phyloP scores from a whole-genome alignment of 2,329 filamentous ascomycete genomes.

The Colletotrichum costaricense region DNA sequence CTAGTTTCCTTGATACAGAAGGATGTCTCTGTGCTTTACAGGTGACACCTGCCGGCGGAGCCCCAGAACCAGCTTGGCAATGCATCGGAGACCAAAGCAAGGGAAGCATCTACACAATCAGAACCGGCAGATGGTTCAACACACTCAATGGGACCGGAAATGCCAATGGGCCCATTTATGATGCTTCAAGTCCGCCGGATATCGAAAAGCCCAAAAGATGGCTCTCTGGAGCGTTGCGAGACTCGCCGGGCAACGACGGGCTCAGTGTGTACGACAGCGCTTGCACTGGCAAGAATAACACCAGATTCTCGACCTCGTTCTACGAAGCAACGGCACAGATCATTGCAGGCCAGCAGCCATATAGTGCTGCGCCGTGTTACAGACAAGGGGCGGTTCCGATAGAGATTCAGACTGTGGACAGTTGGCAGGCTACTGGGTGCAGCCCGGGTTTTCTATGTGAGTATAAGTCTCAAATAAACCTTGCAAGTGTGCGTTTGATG shows the following conservation, averaged over 20 bases:
- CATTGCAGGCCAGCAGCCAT: constrained; percentile 41
- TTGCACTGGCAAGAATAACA: constrained; percentile 55
- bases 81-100: constrained; percentile 56
- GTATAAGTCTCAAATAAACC: constrained; percentile 33
- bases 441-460: constrained; percentile 55
- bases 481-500: too few relatives aligned
- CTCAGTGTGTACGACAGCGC: constrained; percentile 51
- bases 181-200: constrained; percentile 50
- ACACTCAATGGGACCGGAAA: constrained; percentile 41
- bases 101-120: constrained; percentile 48
- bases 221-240: constrained; percentile 41
- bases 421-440: constrained; percentile 52
- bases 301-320: constrained; percentile 53
- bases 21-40: constrained; percentile 53
- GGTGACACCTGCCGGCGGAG: constrained; percentile 32
- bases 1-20: constrained; percentile 52
- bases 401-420: constrained; percentile 49
- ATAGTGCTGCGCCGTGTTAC: constrained; percentile 54
- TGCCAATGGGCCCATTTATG: constrained; percentile 45
- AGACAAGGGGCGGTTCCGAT: constrained; percentile 52
- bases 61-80: constrained; percentile 49
- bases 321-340: constrained; percentile 47
- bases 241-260: constrained; percentile 27
- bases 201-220: constrained; percentile 43
- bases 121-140: constrained; percentile 55